Base-by-base conservation (phyloP, 441 rosid genomes). In the Aquilaria agallochum region DNA sequence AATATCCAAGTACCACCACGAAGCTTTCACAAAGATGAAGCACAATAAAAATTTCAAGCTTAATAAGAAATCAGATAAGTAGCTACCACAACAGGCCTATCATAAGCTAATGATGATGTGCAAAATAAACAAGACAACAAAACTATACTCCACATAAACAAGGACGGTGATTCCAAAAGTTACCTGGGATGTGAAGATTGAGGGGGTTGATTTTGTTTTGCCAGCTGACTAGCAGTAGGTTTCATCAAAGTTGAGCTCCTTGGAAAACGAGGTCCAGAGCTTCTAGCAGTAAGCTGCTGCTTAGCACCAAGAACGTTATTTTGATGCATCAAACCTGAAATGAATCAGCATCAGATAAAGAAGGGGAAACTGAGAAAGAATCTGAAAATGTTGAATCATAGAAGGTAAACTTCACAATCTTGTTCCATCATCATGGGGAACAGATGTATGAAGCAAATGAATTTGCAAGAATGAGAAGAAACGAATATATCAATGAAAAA, bases 201-300 rank as follows among this genome's bases (percentile, higher is more conserved):
- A 57, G 72, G 62, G 31, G 71, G 67, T 14, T 32, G 68, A 71
- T 75, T 85, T 83, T 86, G 98, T 84, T 92, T 95, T 27, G 99
- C 98, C 72, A 95, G 75, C 55, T 80, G 78, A 68, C 99, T 90
- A 70, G 87, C 89, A 15, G 98, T 95, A 69, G 98, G 98, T 71
- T 83, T 95, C 98, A 95, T 88, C 73, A 92, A 77, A 60, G 98
- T 92, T 67, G 99, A 95, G 77, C 76, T 76, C 79, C 96, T 85
- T n/a, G 87, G 66, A 40, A 68, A 53, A 48, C 53, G 33, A 52
- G 80, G 68, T 77, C 76, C 86, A 15, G 30, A 55, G 11, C 54
- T 53, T 72, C 76, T 80, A 15, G 66, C 45, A 70, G 50, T 78
- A 64, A 72, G 54, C 68, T 75, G 85, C 13, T 70, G 71, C 71